These are phyloP conservation scores for Ceratocystis smalleyi DNA, from an alignment of 2,329 filamentous ascomycete genomes.

Conservation along the genomic window DNA sequence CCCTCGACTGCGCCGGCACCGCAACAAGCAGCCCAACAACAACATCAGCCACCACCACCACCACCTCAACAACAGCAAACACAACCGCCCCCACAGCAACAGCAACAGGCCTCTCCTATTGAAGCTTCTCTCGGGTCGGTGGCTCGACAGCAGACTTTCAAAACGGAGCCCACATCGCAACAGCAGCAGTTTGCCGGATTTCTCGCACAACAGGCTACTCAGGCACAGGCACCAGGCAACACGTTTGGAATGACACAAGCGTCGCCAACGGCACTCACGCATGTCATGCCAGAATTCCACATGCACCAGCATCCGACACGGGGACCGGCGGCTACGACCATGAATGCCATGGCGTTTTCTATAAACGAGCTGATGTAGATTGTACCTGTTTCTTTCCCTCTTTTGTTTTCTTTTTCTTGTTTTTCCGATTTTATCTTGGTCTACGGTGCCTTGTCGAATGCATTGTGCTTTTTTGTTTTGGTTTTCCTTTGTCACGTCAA, in stretches of 20 bases:
- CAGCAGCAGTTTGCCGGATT: neutral
- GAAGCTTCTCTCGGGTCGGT: neutral
- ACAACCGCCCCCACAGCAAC: neutral
- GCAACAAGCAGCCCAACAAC: neutral
- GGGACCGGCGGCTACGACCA: neutral
- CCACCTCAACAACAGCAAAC: neutral
- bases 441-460: neutral
- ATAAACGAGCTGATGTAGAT: slow-evolving; percentile 3
- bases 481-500: neutral
- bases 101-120: slow-evolving; percentile 2
- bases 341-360: slow-evolving; percentile 9
- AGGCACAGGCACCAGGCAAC: neutral
- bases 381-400: neutral
- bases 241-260: neutral
- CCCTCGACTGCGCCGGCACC: neutral
- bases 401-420: neutral
- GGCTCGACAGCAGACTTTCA: slow-evolving; percentile 4
- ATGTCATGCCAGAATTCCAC: slow-evolving; percentile 10
- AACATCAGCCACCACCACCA: slow-evolving; percentile 1
- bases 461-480: neutral
- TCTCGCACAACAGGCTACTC: neutral
- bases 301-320: neutral
- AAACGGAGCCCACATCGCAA: neutral
- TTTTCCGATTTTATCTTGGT: neutral
- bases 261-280: slow-evolving; percentile 1